A percentile compares a stretch with the other conserved stretches of the same genome.
Evolutionary conservation across 2,329 filamentous ascomycete species (phyloP).

Genomic region (Triangularia verruculosa): DNA sequence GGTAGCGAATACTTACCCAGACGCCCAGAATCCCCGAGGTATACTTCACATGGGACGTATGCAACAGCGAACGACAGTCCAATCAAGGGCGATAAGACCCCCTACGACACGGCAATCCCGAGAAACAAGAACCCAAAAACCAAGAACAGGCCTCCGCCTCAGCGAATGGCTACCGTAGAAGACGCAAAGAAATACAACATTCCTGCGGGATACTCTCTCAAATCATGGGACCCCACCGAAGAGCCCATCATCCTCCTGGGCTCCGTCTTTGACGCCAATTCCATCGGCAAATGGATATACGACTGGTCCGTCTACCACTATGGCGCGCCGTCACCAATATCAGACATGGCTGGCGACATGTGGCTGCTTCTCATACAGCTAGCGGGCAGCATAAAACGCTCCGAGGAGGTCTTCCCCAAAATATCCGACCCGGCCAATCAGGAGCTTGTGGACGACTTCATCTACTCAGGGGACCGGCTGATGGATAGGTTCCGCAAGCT

Average conservation of each 20-base stretch:
- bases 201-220: conserved; percentile 85
- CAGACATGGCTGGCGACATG: conserved; percentile 88
- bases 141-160: conserved; percentile 38
- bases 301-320: conserved; percentile 98
- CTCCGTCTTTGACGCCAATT: conserved; percentile 96
- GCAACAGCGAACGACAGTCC: not conserved
- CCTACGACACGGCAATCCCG: not conserved
- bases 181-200: conserved; percentile 69
- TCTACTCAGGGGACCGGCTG: conserved; percentile 81
- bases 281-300: conserved; percentile 97
- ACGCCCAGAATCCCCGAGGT: not conserved
- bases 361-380: conserved; percentile 95
- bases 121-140: conserved; percentile 26
- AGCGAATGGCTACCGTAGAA: conserved; percentile 53
- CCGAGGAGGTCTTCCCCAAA: conserved; percentile 70
- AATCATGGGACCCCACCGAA: conserved; percentile 97
- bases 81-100: not conserved
- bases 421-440: conserved; percentile 71
- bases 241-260: conserved; percentile 91
- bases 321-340: conserved; percentile 75
- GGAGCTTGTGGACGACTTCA: conserved; percentile 85
- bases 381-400: conserved; percentile 87
- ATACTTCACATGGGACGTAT: not conserved
- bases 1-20: not conserved
- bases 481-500: conserved; percentile 81